These are phyloP conservation scores for Leccinum subgranulosum DNA, from an alignment of 768 basidiomycete species.

Conservation along the genomic window DNA sequence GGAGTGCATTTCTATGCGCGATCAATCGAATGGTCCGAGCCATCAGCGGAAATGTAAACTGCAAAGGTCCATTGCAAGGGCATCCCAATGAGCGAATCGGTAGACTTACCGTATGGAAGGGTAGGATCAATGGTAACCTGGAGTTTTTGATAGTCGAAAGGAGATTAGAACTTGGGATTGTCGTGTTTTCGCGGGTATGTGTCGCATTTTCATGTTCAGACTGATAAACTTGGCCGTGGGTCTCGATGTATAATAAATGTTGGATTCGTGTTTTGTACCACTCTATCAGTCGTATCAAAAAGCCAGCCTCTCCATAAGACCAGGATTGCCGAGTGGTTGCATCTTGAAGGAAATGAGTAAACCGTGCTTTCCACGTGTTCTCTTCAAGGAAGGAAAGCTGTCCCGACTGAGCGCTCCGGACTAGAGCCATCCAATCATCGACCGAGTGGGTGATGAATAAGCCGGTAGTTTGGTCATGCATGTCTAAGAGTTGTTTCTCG, in stretches of 20 bases:
- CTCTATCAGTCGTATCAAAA: slow-evolving; percentile 44
- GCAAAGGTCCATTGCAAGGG: neutral
- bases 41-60: slow-evolving; percentile 47
- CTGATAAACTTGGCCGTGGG: slow-evolving; percentile 30
- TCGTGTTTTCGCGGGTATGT: slow-evolving; percentile 5
- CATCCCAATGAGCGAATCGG: neutral
- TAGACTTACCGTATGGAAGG: slow-evolving; percentile 45
- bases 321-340: slow-evolving; percentile 15
- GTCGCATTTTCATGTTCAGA: slow-evolving; percentile 12
- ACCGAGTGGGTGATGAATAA: slow-evolving; percentile 26
- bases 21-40: slow-evolving; percentile 42
- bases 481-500: slow-evolving; percentile 35
- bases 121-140: slow-evolving; percentile 41
- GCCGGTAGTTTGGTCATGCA: slow-evolving; percentile 30
- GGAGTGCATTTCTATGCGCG: slow-evolving; percentile 45
- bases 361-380: slow-evolving; percentile 30
- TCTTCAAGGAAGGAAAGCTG: slow-evolving; percentile 25
- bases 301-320: slow-evolving; percentile 38
- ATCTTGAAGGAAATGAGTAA: slow-evolving; percentile 30
- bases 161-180: slow-evolving; percentile 19
- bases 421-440: slow-evolving; percentile 37
- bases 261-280: slow-evolving; percentile 42
- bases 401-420: slow-evolving; percentile 28
- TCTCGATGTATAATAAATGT: slow-evolving; percentile 39
- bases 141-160: slow-evolving; percentile 27